Evolutionary conservation across 345 rosid species (phyloP).

Genomic region (Dipteronia dyeriana): DNA sequence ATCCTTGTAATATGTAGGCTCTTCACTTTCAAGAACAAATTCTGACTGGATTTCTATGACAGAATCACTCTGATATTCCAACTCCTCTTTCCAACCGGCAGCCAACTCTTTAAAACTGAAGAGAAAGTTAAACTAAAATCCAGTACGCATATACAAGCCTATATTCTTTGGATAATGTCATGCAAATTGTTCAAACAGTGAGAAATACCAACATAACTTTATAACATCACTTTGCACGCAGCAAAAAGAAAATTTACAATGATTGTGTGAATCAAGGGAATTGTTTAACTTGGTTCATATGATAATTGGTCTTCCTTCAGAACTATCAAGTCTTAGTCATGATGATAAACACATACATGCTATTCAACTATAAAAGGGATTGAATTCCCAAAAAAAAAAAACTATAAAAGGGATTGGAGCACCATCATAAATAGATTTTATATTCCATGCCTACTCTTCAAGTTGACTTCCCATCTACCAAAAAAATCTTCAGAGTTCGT

Average conservation of each 20-base stretch:
- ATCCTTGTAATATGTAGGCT: constrained; percentile 40
- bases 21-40: constrained; percentile 41
- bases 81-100: constrained; percentile 57
- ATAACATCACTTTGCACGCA: not conserved
- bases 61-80: constrained; percentile 37
- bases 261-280: not conserved
- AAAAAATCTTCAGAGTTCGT: too few relatives aligned
- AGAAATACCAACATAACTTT: constrained; percentile 3
- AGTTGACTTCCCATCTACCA: too few relatives aligned
- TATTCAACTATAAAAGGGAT: too few relatives aligned
- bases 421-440: too few relatives aligned
- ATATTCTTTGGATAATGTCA: not conserved
- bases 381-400: too few relatives aligned
- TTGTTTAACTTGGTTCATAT: not conserved
- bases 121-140: constrained; percentile 16
- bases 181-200: not conserved
- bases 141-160: not conserved
- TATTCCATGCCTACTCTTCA: too few relatives aligned
- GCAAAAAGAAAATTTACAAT: not conserved
- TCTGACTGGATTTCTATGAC: constrained; percentile 38
- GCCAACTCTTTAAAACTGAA: constrained; percentile 76
- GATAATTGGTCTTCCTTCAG: not conserved
- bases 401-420: too few relatives aligned
- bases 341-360: too few relatives aligned
- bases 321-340: not conserved